A percentile compares a stretch with the other conserved stretches of the same genome.
Evolutionary conservation across 257 asterid genomes (phyloP).

Genomic region (Salvia miltiorrhiza): DNA sequence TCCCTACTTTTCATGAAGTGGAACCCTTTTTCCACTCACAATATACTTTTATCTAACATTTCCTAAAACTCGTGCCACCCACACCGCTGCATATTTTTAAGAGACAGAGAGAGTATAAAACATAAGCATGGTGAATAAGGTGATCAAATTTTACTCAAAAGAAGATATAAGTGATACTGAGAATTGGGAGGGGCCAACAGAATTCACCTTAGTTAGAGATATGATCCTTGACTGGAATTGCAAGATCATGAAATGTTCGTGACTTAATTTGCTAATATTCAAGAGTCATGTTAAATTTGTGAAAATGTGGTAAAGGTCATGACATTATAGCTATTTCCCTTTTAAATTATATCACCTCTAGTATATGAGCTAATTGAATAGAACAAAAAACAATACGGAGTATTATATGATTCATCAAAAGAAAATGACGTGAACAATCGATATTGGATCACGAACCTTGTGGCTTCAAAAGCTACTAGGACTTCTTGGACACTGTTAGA

Average conservation of each 20-base stretch:
- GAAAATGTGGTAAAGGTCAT: background rate
- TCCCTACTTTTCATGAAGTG: too few species aligned
- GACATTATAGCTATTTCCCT: background rate
- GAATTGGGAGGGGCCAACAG: background rate
- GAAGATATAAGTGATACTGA: background rate
- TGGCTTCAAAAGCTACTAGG: conserved; percentile 66
- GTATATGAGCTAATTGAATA: background rate
- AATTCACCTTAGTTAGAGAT: background rate
- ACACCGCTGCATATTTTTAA: too few species aligned
- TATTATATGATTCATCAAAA: background rate
- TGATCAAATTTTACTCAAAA: background rate
- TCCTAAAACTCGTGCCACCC: too few species aligned
- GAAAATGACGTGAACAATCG: conserved; percentile 11
- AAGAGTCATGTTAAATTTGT: background rate
- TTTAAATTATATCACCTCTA: background rate
- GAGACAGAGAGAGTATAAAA: background rate
- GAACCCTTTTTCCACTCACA: too few species aligned
- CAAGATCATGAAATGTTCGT: background rate
- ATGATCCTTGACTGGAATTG: background rate
- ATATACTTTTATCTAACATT: too few species aligned
- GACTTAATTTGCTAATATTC: background rate
- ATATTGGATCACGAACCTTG: conserved; percentile 57
- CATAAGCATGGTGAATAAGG: background rate
- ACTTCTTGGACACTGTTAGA: conserved; percentile 61
- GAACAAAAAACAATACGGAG: background rate